These are phyloP conservation scores for Bertia moriformis DNA, from an alignment of 2,329 filamentous ascomycete genomes.

Conservation along the genomic window DNA sequence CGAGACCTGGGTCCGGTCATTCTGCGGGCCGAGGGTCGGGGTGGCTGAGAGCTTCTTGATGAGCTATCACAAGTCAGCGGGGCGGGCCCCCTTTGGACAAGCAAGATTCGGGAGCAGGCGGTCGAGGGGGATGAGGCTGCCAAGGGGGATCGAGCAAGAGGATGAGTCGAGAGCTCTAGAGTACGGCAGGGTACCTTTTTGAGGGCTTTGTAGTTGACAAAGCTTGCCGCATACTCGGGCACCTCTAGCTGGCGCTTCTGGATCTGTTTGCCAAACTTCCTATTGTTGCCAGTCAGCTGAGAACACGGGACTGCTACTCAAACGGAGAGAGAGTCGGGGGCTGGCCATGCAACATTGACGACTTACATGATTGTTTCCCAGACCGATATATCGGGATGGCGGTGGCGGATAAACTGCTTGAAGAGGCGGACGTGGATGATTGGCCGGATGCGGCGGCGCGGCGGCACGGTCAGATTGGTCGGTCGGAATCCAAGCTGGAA, in stretches of 20 bases:
- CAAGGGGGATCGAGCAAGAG: slow-evolving; percentile 5
- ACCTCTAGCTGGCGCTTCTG: slow-evolving; percentile 98
- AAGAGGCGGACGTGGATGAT: no score
- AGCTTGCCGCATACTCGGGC: slow-evolving; percentile 96
- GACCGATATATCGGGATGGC: no score
- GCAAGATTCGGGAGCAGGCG: slow-evolving; percentile 1
- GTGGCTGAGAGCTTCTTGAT: slow-evolving; percentile 96
- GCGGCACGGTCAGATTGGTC: no score
- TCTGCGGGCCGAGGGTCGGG: slow-evolving; percentile 66
- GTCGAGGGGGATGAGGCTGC: slow-evolving; percentile 2
- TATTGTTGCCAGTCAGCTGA: slow-evolving; percentile 33
- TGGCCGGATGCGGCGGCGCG: no score
- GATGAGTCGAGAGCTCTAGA: slow-evolving; percentile 4
- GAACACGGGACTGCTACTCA: no score
- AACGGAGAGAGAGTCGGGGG: no score
- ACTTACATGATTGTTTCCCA: no score
- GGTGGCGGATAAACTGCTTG: no score
- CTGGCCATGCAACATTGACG: no score
- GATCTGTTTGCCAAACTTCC: slow-evolving; percentile 99
- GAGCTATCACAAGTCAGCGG: slow-evolving; percentile 49
- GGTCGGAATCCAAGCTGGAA: no score
- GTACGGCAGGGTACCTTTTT: slow-evolving; percentile 62
- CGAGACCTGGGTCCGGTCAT: slow-evolving; percentile 35
- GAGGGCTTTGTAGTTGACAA: slow-evolving; percentile 97
- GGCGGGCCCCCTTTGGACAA: slow-evolving; percentile 9